Percentiles rank a stretch among this genome's conserved stretches.
Conservation (phyloP, 371 early-diverging fungal genomes). For the Saksenaea oblongispora region DNA sequence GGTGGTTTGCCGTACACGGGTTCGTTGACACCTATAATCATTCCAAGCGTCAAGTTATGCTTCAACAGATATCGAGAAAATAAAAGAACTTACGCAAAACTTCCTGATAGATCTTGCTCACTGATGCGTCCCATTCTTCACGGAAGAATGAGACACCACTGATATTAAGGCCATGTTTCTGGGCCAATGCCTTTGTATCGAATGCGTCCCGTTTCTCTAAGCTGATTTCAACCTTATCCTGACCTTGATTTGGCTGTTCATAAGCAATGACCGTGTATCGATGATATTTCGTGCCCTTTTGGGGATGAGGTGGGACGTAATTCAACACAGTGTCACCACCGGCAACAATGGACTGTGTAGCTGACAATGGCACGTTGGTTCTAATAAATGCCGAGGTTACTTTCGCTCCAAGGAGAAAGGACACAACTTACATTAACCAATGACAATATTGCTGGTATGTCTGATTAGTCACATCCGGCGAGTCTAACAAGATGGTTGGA, state of each 20-base stretch:
- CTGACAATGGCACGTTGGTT: slow-evolving; percentile 66
- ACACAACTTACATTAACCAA: slow-evolving; percentile 56
- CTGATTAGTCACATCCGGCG: slow-evolving; percentile 59
- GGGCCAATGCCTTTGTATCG: slow-evolving; percentile 50
- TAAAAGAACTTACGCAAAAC: slow-evolving; percentile 43
- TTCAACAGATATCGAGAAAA: not conserved
- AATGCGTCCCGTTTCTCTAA: slow-evolving; percentile 42
- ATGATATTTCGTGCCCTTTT: slow-evolving; percentile 78
- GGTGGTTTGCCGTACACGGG: slow-evolving; percentile 64
- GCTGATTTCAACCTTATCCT: slow-evolving; percentile 50
- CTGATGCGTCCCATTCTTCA: slow-evolving; percentile 72
- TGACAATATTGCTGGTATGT: slow-evolving; percentile 71
- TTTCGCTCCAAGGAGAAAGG: not conserved
- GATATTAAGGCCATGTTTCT: slow-evolving; percentile 43
- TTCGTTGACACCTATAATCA: slow-evolving; percentile 26
- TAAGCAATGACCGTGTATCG: slow-evolving; percentile 73
- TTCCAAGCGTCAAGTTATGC: not conserved
- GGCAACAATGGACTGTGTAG: slow-evolving; percentile 45
- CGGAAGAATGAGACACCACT: slow-evolving; percentile 77
- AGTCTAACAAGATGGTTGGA: slow-evolving; percentile 42
- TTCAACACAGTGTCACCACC: slow-evolving; percentile 61
- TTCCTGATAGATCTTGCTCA: slow-evolving; percentile 68
- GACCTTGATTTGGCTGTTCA: slow-evolving; percentile 69
- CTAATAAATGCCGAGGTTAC: slow-evolving; percentile 22
- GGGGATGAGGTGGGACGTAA: slow-evolving; percentile 84